A percentile compares a stretch with the other conserved stretches of the same genome.
Conservation (phyloP, 352 stramenopile species). For the Globisporangium okanoganense region DNA sequence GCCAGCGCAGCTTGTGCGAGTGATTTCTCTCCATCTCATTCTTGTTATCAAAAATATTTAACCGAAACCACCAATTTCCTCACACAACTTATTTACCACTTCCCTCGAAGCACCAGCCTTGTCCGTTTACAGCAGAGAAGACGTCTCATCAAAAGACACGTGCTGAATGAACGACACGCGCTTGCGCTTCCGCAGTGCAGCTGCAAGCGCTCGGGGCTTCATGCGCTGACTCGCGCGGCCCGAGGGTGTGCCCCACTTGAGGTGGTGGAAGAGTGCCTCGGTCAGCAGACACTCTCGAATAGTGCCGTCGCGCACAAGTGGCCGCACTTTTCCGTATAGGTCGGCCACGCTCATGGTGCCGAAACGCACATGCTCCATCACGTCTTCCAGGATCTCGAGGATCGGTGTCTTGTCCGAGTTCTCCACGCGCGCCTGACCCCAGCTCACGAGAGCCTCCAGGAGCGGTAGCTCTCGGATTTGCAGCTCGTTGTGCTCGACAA, state of each 20-base stretch:
- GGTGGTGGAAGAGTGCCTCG: slow-evolving; percentile 81
- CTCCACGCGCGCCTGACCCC: slow-evolving; percentile 64
- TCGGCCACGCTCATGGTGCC: slow-evolving; percentile 86
- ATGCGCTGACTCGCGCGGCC: slow-evolving; percentile 54
- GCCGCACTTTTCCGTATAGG: slow-evolving; percentile 81
- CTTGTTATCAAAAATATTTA: slow-evolving; percentile 1
- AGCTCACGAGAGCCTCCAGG: slow-evolving; percentile 77
- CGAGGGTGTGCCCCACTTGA: slow-evolving; percentile 80
- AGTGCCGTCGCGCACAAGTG: slow-evolving; percentile 57
- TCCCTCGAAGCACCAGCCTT: neutral
- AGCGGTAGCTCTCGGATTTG: slow-evolving; percentile 80
- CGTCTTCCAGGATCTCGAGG: slow-evolving; percentile 54
- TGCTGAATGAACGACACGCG: slow-evolving; percentile 87
- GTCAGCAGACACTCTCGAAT: slow-evolving; percentile 72
- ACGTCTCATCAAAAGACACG: slow-evolving; percentile 63
- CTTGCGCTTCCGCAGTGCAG: slow-evolving; percentile 76
- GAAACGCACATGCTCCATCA: slow-evolving; percentile 85
- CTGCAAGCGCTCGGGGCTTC: slow-evolving; percentile 55
- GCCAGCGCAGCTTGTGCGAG: slow-evolving; percentile 38
- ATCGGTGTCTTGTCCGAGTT: slow-evolving; percentile 39
- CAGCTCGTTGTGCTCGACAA: slow-evolving; percentile 78
- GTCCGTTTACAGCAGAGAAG: neutral
- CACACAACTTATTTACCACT: neutral
- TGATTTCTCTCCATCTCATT: slow-evolving; percentile 2
- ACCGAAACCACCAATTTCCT: neutral